Evolutionary conservation across 2,329 filamentous ascomycete genomes (phyloP), one percentile per base, ranked within the genome.

Genomic region (Fusarium sublunatum): DNA sequence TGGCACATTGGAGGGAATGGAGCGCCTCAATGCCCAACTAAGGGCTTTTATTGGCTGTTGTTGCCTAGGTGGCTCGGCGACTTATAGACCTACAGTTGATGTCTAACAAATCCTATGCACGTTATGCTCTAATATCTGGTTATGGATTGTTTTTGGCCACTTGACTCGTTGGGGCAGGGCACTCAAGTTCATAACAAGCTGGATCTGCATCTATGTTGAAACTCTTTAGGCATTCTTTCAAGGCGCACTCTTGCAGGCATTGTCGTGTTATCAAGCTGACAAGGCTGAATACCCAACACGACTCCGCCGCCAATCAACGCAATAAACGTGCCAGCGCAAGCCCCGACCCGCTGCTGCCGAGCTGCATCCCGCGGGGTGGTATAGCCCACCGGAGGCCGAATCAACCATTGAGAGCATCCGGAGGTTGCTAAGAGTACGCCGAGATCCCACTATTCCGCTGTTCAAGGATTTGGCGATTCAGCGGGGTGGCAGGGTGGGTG

Each of bases 261-360:
- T 45, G 51, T 54, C 47, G 34, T 44, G 36, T 53, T 60, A 59
- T 65, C 49, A 29, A 45, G 34, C 54, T 46, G 40, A 44, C 65
- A 69, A 70, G 68, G 68, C 68, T 70, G 68, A 69, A 59, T 47
- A 12, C 43, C 58, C 51, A 50, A 35, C 44, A 48, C 43, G 60
- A 38, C 55, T 61, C 64, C 58, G 38, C 57, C 47, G 24, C 63
- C 63, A 65, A 65, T 65, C 53, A 40, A 43, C 43, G 41, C 49
- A 28, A 35, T 24, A 36, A 54, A 53, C 35, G 40, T 41, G 49
- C 35, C 43, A 53, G 47, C 36, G 58, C 35, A 57, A 60, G 52
- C 49, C 44, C 43, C 53, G 59, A 51, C 49, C 44, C 46, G 44
- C 56, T 38, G 52, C 26, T 46, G 46, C 61, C 46, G 61, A 61